Conservation (phyloP, 2,329 filamentous ascomycete genomes). For the Amauroascus niger region DNA sequence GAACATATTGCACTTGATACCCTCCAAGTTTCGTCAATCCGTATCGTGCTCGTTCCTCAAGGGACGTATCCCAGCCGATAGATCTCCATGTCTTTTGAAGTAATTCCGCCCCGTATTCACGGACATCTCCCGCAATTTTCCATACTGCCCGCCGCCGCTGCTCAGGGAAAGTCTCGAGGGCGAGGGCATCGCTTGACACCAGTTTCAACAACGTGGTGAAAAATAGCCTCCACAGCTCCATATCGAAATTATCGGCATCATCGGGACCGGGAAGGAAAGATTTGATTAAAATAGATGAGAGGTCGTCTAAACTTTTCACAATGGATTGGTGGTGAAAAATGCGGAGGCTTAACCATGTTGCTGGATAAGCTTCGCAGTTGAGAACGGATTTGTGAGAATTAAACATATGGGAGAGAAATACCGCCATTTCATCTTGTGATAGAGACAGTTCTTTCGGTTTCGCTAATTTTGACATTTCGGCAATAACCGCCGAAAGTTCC, state of each 20-base stretch:
- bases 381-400: conserved; percentile 84
- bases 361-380: conserved; percentile 78
- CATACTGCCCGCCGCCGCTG: conserved; percentile 93
- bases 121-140: conserved; percentile 96
- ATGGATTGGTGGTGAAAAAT: conserved; percentile 89
- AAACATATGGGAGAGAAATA: conserved; percentile 66
- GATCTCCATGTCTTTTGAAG: conserved; percentile 82
- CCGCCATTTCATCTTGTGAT: conserved; percentile 65
- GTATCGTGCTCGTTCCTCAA: conserved; percentile 68
- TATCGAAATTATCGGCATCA: conserved; percentile 84
- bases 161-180: conserved; percentile 90
- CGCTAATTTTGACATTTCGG: conserved; percentile 65
- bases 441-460: conserved; percentile 65
- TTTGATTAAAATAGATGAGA: conserved; percentile 70
- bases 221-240: conserved; percentile 86
- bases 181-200: conserved; percentile 77
- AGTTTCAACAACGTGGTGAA: conserved; percentile 82
- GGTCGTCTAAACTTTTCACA: conserved; percentile 73
- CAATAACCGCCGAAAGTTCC: conserved; percentile 79
- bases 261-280: conserved; percentile 80
- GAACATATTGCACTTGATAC: conserved; percentile 97
- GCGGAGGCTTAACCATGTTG: conserved; percentile 81
- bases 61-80: conserved; percentile 86
- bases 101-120: conserved; percentile 80
- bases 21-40: conserved; percentile 78